Base-by-base conservation (phyloP, 2,329 filamentous ascomycete species). In the Cladosporium sp. region DNA sequence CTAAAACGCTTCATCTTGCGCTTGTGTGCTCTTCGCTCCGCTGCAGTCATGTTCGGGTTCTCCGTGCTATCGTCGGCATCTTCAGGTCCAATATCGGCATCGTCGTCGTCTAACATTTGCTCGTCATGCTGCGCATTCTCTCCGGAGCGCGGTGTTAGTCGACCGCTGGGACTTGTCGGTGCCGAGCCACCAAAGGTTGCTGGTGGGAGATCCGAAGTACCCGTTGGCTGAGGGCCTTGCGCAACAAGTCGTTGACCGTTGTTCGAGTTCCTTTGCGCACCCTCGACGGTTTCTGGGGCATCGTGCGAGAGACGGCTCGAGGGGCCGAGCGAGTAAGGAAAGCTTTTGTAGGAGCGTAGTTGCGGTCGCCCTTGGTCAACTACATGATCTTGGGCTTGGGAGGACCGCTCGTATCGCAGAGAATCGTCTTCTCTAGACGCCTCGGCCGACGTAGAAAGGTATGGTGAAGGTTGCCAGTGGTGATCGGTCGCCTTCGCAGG, bases 1-100 rank as follows among this genome's bases (percentile, higher is more conserved):
- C 86, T 81, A 66, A 92, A 92, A 54, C 88, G 78, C 76, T 92
- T 92, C 87, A 78, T 79, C 66, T 76, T 77, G 46, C 75, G 70
- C 63, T 77, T 77, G 51, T 74, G 73, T 8, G 73, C 73, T 33
- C 74, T 67, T 18, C 76, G 65, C 56, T 77, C 74, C 19, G 73
- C 73, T 18, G 74, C 73, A 8, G 74, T 74, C 66, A 76, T 70
- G 8, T 56, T 61, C 22, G 57, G 55, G 54, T 58, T 61, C 10
- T 63, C 62, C 10, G 49, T 44, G 14, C 43, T 49, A 32, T 65
- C 61, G 9, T 66, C 65, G 9, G 62, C 61, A 18, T 57, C 61
- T 11, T 55, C 54, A 18, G 46, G 55, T 34, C 61, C 63, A 45
- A 61, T 61, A n/a, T 68, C 69, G 14, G 67, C 64, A 35, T 70